Evolutionary conservation across 371 early-diverging fungal genomes (phyloP).

Genomic region (Syncephalastrum racemosum): DNA sequence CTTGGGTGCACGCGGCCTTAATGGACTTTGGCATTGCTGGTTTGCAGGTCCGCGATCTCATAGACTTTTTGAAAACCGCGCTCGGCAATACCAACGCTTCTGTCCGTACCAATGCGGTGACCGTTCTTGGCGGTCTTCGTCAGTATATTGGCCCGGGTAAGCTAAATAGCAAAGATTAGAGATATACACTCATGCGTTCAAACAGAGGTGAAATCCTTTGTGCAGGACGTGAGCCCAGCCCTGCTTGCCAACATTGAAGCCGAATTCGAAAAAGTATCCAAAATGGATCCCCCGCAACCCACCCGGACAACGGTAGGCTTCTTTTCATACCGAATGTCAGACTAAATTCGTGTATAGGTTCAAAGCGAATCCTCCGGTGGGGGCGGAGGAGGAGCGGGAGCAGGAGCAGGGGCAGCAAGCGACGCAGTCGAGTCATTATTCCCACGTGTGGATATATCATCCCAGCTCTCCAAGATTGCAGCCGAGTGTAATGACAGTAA

Average conservation of each 20-base stretch:
- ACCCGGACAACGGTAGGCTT: constrained; percentile 43
- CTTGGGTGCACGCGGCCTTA: constrained; percentile 79
- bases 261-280: constrained; percentile 88
- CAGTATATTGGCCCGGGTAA: constrained; percentile 83
- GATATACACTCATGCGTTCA: not conserved
- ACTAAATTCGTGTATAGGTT: not conserved
- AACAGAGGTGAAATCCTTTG: constrained; percentile 67
- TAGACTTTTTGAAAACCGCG: constrained; percentile 79
- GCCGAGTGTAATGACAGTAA: constrained; percentile 77
- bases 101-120: constrained; percentile 79
- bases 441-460: constrained; percentile 81
- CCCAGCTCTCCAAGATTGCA: constrained; percentile 40
- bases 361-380: constrained; percentile 7
- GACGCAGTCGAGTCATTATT: constrained; percentile 83
- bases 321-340: not conserved
- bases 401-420: constrained; percentile 21
- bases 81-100: constrained; percentile 82
- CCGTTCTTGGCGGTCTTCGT: constrained; percentile 77
- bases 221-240: constrained; percentile 85
- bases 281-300: constrained; percentile 76
- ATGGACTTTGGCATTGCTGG: constrained; percentile 89
- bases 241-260: constrained; percentile 82
- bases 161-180: not conserved
- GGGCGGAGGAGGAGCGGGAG: constrained; percentile 25
- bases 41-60: constrained; percentile 72